Conservation (phyloP, 1,284 basidiomycete genomes). For the Sporisorium sorghi region DNA sequence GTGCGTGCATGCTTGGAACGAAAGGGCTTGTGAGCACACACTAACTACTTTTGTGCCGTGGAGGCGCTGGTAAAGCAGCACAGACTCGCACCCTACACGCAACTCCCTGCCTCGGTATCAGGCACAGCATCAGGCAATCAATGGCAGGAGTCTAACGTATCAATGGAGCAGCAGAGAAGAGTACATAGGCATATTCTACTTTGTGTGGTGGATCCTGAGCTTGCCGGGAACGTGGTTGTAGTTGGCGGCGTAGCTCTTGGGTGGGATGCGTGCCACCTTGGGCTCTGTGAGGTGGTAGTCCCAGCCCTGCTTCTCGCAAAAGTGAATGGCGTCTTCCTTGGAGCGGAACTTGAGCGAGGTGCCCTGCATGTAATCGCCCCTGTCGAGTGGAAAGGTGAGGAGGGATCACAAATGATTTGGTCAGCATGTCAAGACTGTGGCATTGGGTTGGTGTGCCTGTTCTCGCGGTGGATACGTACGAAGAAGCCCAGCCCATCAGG, state of each 20-base stretch:
- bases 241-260: conserved; percentile 85
- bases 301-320: conserved; percentile 73
- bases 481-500: conserved; percentile 90
- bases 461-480: conserved; percentile 38
- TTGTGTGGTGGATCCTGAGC: conserved; percentile 89
- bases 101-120: not conserved
- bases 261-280: conserved; percentile 69
- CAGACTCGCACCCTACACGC: not conserved
- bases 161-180: conserved; percentile 2
- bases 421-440: not conserved
- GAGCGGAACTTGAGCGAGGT: conserved; percentile 86
- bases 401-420: not conserved
- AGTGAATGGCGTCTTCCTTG: conserved; percentile 92
- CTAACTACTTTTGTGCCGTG: not conserved
- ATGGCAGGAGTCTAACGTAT: conserved; percentile 17
- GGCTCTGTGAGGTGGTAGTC: conserved; percentile 70
- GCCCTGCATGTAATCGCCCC: conserved; percentile 97
- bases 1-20: not conserved
- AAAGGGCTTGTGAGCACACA: not conserved
- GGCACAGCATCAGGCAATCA: not conserved
- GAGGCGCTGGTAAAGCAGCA: not conserved
- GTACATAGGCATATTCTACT: conserved; percentile 75
- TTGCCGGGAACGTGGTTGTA: conserved; percentile 84
- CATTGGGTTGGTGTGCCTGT: not conserved
- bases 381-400: conserved; percentile 66